These are phyloP conservation scores for Raffaelea ambrosiae DNA, from an alignment of 2,329 filamentous ascomycete genomes.

Conservation along the genomic window DNA sequence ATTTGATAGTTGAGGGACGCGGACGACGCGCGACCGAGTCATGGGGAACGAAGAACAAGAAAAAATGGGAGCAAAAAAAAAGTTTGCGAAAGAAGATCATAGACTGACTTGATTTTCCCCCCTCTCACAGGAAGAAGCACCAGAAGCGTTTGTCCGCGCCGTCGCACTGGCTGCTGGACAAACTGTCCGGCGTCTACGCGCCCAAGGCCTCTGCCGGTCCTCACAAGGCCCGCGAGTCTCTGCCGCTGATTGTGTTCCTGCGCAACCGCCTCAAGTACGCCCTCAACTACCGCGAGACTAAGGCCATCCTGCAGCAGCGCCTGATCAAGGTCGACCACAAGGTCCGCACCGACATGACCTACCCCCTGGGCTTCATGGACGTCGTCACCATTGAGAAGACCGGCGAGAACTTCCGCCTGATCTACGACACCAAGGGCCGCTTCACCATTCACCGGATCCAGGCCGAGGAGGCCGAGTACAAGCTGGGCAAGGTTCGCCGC, in stretches of 20 bases:
- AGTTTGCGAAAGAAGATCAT: too few relatives aligned
- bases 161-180: conserved; percentile 99
- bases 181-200: conserved; percentile 86
- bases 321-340: conserved; percentile 99
- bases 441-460: conserved; percentile 99
- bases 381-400: conserved; percentile 99
- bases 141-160: conserved; percentile 99
- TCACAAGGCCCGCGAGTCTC: conserved; percentile 98
- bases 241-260: conserved; percentile 98
- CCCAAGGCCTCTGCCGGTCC: conserved; percentile 72
- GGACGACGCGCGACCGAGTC: not conserved
- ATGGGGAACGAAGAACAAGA: not conserved
- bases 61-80: too few relatives aligned
- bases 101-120: too few relatives aligned
- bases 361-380: conserved; percentile 98
- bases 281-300: conserved; percentile 96
- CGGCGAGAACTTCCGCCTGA: conserved; percentile 98
- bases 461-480: conserved; percentile 98
- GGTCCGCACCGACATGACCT: conserved; percentile 97
- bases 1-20: too few relatives aligned
- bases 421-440: conserved; percentile 99
- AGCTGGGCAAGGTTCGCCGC: conserved; percentile 99
- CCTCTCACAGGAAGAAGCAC: conserved; percentile 76
- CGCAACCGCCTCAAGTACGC: conserved; percentile 98
- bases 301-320: conserved; percentile 98